Evolutionary conservation across 2,329 filamentous ascomycete species (phyloP), one percentile per base, ranked within the genome.

Genomic region (Pseudodiploospora longispora): DNA sequence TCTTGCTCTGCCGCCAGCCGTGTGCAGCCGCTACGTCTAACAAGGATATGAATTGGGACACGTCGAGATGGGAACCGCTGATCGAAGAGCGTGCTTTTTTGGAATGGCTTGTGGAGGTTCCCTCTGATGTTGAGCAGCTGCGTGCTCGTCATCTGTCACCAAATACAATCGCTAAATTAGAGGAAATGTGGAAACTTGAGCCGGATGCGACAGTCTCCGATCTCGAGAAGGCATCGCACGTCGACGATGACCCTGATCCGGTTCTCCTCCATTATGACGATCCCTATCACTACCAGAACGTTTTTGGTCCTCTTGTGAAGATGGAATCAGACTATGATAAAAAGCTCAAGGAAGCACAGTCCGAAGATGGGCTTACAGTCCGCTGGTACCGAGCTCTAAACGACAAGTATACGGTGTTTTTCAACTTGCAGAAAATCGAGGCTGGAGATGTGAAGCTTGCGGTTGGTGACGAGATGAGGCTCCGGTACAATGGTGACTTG

Each of bases 21-120:
- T 98, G 93, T 65, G 93, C 91, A 31, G 85, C 93, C 29, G 91
- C 87, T 69, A 86, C 90, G 2, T 97, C 93, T 31, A 91, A 88
- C 52, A 98, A 98, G 68, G 93, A 98, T 59, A 97, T 98, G 90
- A 98, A 93, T 64, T 98, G 93, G 93, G 93, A 98, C 63, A 94
- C 90, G 5, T 95, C 91, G 28, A 82, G 90, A 60, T 98, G 93
- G 93, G 90, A 97, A 63, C 93, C 93, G 9, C 74, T 98, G 47
- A 97, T 98, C 52, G 90, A 96, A 65, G 93, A 98, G 60, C 87
- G 93, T 40, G 93, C 89, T 10, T 98, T 98, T 62, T 69, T 98
- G 33, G 78, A 85, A 34, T 98, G 93, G 93, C 85, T 98, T 27
- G 91, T 98, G 6, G 80, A 82, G 38, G 75, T 85, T 7, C 93